These are phyloP conservation scores for Aspergillus affinis DNA, from an alignment of 495 filamentous ascomycete genomes.

Conservation along the genomic window DNA sequence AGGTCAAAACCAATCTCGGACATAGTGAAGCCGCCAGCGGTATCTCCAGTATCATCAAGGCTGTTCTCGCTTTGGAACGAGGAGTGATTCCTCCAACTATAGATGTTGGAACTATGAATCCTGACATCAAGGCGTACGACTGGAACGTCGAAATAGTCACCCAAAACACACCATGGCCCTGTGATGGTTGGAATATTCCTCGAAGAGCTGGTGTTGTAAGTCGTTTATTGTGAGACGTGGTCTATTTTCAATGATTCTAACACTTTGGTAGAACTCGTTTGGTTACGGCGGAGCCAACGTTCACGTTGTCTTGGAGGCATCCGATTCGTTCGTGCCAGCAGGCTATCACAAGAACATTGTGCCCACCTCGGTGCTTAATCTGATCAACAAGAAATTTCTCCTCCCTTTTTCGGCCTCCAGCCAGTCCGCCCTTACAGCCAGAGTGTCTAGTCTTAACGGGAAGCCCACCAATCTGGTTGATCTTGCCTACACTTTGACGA, in stretches of 20 bases:
- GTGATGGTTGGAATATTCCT: no score
- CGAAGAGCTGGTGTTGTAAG: no score
- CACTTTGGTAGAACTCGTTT: neutral
- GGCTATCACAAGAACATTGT: neutral
- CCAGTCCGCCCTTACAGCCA: no score
- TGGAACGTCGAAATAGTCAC: neutral
- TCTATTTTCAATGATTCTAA: no score
- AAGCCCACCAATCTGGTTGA: no score
- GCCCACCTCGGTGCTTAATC: neutral
- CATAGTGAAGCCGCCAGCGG: neutral
- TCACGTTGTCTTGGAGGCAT: neutral
- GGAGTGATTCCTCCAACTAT: neutral
- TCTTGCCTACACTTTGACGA: no score
- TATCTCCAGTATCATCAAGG: neutral
- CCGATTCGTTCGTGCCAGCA: neutral
- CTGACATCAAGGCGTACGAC: neutral
- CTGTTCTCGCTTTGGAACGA: neutral
- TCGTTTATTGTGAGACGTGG: no score
- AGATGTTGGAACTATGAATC: neutral
- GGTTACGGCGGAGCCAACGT: conserved; percentile 1
- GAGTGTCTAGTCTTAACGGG: no score
- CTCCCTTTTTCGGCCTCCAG: neutral
- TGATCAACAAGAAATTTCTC: no score
- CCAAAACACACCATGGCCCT: no score
- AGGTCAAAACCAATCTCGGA: neutral